A percentile compares a stretch with the other conserved stretches of the same genome.
These are phyloP conservation scores for Porphyrellus cyaneotinctus DNA, from an alignment of 768 basidiomycete genomes.

Conservation along the genomic window DNA sequence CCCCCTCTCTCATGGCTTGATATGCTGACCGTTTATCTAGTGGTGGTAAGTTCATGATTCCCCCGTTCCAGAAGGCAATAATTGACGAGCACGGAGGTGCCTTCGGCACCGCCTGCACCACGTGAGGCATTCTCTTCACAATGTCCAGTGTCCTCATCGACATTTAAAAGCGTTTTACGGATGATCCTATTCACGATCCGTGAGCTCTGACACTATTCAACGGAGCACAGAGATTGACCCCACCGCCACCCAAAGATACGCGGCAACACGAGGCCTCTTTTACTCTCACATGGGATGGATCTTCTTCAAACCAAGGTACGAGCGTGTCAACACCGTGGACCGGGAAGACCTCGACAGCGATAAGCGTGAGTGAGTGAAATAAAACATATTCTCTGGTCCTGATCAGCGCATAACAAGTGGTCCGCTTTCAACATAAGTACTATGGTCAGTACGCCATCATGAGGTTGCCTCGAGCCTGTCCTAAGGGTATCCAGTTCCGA, in stretches of 20 bases:
- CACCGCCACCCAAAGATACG: conserved; percentile 1
- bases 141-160: neutral
- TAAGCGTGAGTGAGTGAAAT: conserved; percentile 4
- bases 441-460: conserved; percentile 3
- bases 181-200: conserved; percentile 13
- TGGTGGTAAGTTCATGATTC: conserved; percentile 5
- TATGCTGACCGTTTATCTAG: neutral
- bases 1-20: neutral
- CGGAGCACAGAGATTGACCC: neutral
- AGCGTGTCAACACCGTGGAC: conserved; percentile 5
- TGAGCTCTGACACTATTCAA: neutral
- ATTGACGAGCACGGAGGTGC: conserved; percentile 5
- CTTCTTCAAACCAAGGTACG: conserved; percentile 12
- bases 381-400: neutral
- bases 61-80: neutral
- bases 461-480: neutral
- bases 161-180: conserved; percentile 3
- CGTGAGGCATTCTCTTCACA: neutral
- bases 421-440: conserved; percentile 10
- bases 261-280: conserved; percentile 7
- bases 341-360: conserved; percentile 5
- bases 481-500: conserved; percentile 6
- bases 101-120: conserved; percentile 12
- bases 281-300: conserved; percentile 12
- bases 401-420: neutral